These are phyloP conservation scores for Prunus mume DNA, from an alignment of 306 rosid species.

Conservation along the genomic window DNA sequence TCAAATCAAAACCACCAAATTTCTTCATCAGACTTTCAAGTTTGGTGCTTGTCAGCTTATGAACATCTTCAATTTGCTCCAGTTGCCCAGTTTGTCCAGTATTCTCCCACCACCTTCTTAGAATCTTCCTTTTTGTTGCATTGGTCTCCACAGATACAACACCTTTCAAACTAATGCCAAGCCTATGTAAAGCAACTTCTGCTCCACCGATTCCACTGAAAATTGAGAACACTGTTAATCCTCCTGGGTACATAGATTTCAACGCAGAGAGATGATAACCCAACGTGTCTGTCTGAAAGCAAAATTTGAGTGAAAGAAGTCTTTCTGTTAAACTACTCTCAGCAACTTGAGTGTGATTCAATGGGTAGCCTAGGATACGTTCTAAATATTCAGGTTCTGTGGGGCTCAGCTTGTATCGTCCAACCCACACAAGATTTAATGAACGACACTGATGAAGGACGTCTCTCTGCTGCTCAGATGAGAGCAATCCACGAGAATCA, in stretches of 20 bases:
- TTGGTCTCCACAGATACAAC: slow-evolving; percentile 73
- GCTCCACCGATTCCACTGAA: slow-evolving; percentile 87
- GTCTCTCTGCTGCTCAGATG: slow-evolving; percentile 58
- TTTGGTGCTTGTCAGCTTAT: slow-evolving; percentile 56
- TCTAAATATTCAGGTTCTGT: slow-evolving; percentile 66
- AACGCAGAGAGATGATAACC: slow-evolving; percentile 71
- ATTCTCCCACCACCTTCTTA: slow-evolving; percentile 75
- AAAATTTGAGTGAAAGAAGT: slow-evolving; percentile 53
- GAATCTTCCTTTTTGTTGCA: slow-evolving; percentile 57
- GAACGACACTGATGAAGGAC: slow-evolving; percentile 57
- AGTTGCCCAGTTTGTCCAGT: slow-evolving; percentile 66
- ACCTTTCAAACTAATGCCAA: slow-evolving; percentile 62
- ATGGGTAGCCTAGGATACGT: slow-evolving; percentile 73
- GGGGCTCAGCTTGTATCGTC: slow-evolving; percentile 54
- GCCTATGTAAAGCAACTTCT: slow-evolving; percentile 76
- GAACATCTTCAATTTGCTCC: slow-evolving; percentile 72
- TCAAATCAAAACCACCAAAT: slow-evolving; percentile 63
- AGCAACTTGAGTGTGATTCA: slow-evolving; percentile 53
- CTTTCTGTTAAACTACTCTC: slow-evolving; percentile 52
- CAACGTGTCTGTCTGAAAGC: slow-evolving; percentile 83
- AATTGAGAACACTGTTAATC: slow-evolving; percentile 63
- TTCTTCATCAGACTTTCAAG: slow-evolving; percentile 46
- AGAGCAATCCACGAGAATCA: slow-evolving; percentile 45
- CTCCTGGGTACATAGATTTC: slow-evolving; percentile 63
- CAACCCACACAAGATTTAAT: slow-evolving; percentile 74